phyloP scores from a whole-genome alignment of 306 rosid genomes.

The Clitoria ternatea region DNA sequence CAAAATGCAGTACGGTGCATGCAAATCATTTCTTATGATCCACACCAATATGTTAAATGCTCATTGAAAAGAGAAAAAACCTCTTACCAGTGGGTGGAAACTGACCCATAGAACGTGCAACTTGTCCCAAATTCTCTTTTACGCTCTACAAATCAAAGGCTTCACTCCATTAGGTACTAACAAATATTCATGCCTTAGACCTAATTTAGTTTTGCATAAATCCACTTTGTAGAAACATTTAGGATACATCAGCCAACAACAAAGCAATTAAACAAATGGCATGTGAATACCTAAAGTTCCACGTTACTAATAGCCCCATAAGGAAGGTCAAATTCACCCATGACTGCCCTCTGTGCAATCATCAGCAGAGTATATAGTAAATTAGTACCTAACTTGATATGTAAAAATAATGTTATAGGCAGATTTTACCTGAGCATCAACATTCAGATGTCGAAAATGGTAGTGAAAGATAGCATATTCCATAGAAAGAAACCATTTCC shows the following conservation, averaged over 20 bases:
- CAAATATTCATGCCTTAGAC: conserved; percentile 6
- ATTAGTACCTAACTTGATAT: conserved; percentile 19
- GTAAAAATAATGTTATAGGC: neutral
- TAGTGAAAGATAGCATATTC: conserved; percentile 76
- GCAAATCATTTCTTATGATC: conserved; percentile 19
- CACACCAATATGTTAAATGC: conserved; percentile 9
- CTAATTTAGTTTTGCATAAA: neutral
- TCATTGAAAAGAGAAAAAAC: neutral
- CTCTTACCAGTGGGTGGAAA: conserved; percentile 51
- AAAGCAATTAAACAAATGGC: conserved; percentile 21
- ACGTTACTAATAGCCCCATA: conserved; percentile 55
- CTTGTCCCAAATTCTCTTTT: conserved; percentile 67
- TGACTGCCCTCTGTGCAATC: conserved; percentile 54
- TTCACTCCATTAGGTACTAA: neutral
- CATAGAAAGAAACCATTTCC: conserved; percentile 94
- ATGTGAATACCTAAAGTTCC: conserved; percentile 69
- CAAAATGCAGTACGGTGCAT: neutral
- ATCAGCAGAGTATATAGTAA: conserved; percentile 19
- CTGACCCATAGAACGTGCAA: conserved; percentile 64
- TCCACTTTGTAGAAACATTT: conserved; percentile 4
- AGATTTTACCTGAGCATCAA: conserved; percentile 71
- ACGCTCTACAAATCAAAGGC: conserved; percentile 45
- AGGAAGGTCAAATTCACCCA: conserved; percentile 71
- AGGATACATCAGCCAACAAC: neutral
- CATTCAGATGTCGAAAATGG: conserved; percentile 42